A percentile compares a stretch with the other conserved stretches of the same genome.
phyloP scores from a whole-genome alignment of 176 grass and related monocot genomes.

The Avena insularis region DNA sequence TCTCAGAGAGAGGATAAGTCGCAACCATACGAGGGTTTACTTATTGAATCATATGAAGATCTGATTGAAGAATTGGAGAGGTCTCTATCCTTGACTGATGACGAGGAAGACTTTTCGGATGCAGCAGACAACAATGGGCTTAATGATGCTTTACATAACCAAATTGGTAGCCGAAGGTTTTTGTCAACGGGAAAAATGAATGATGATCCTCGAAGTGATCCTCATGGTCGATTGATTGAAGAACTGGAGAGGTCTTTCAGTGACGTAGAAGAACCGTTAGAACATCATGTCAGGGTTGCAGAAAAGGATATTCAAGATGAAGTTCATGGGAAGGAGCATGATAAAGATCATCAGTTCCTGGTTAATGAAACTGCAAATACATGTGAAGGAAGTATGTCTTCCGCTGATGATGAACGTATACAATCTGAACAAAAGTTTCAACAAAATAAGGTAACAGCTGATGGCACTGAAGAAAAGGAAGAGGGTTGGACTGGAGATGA shows the following conservation, averaged over 20 bases:
- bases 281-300: slow-evolving; percentile 6
- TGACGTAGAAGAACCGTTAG: slow-evolving; percentile 40
- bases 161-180: slow-evolving; percentile 52
- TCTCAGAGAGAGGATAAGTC: slow-evolving; percentile 6
- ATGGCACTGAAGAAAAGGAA: slow-evolving; percentile 46
- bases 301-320: slow-evolving; percentile 9
- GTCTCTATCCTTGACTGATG: slow-evolving; percentile 56
- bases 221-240: slow-evolving; percentile 61
- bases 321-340: slow-evolving; percentile 21
- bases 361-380: slow-evolving; percentile 45
- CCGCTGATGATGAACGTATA: slow-evolving; percentile 44
- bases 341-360: slow-evolving; percentile 36
- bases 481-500: slow-evolving; percentile 18
- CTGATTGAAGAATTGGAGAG: slow-evolving; percentile 64
- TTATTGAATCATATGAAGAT: slow-evolving; percentile 53
- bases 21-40: not conserved
- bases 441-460: slow-evolving; percentile 10
- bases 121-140: slow-evolving; percentile 39
- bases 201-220: slow-evolving; percentile 41
- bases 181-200: slow-evolving; percentile 24
- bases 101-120: slow-evolving; percentile 51
- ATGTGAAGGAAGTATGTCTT: slow-evolving; percentile 60
- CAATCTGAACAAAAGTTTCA: slow-evolving; percentile 57
- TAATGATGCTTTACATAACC: slow-evolving; percentile 48
- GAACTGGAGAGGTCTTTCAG: slow-evolving; percentile 65